Base-by-base conservation (phyloP, 805 yeast genomes). In the Metschnikowia similis region DNA sequence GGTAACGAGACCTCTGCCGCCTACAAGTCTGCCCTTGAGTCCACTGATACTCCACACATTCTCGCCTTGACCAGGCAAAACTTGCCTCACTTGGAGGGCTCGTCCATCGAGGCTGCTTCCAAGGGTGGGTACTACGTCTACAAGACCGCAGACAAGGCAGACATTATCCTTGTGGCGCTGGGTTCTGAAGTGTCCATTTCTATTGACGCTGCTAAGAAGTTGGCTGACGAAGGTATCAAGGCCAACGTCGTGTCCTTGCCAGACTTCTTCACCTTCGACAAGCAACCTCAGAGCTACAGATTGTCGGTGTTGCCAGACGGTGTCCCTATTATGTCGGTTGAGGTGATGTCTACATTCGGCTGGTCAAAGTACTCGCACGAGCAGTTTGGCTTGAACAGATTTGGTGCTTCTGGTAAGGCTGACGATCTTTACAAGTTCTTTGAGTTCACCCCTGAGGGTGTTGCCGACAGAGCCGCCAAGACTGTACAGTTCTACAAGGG, bases 281-380 rank as follows among this genome's bases (percentile, higher is more conserved):
- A 75, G 63, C 99, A 94, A 81, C 58, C 90, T 16, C 66, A 74
- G 58, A 92, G 85, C 64, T 94, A 94, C 80, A 79, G 76, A 75
- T 79, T 88, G 65, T 78, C 89, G 50, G 95, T 94, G 55, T 80
- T 94, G 73, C 99, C 99, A 68, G 95, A 91, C 69, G 95, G 94
- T 65, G 83, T 87, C 49, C 98, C 98, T 71, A 84, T 89, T 67
- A 58, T 94, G 73, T 89, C 97, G 50, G 88, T 92, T 58, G 99
- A 94, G 82, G 98, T 90, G 47, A 79, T 89, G 83, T 73, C 96
- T 50, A 83, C 96, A 48, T 76, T 80, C 62, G 97, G 97, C 51
- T 94, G 99, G 99, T 77, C 85, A 63, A 87, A 84, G 74, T 94
- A 90, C 79, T 82, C 97, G 52, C 99, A 94, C 77, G 95, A 87